Evolutionary conservation across 1,284 basidiomycete species (phyloP), one percentile per base, ranked within the genome.

Genomic region (Chalciporus sp.): DNA sequence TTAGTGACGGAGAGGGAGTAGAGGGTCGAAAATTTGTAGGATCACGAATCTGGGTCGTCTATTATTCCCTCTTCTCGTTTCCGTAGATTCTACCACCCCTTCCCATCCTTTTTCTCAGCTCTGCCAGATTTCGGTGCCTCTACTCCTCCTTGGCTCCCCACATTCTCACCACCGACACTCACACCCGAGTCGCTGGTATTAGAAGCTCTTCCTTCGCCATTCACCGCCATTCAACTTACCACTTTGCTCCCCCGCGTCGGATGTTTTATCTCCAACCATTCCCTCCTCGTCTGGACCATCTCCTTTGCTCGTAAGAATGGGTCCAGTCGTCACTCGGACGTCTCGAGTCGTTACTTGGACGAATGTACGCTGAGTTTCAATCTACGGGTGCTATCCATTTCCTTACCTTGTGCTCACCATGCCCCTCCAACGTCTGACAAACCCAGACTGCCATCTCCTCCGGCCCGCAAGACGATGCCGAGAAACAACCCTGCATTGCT

Each of bases 111-210:
- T 44, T 59, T 59, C 57, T 43, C 58, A 47, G 20, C 42, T 12
- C 39, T 27, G 19, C 35, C 45, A 31, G 23, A 29, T 61, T 61
- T 58, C 42, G 58, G 58, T 23, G 23, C 23, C 23, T 23, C 23
- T 23, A 23, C 2, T 23, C 31, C 33, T 17, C 28, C 44, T 14
- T 23, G 23, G 1, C 9, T 16, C 19, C 26, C 26, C 31, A 19
- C 29, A n/a, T 59, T 59, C 56, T 51, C 57, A 57, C 56, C 43
- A 16, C n/a, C 37, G 33, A 35, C 37, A 37, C 33, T 35, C 28
- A 29, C 9, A 11, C 2, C 28, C 33, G 7, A 16, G 17, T 39
- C 37, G 37, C 37, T 39, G 10, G 7, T 19, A 39, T 19, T 39
- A 39, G 37, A 39, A 39, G 17, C 37, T n/a, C 33, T 14, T 16